Evolutionary conservation across 2,329 filamentous ascomycete species (phyloP), one percentile per base, ranked within the genome.

Genomic region (Stagonosporopsis tanaceti): DNA sequence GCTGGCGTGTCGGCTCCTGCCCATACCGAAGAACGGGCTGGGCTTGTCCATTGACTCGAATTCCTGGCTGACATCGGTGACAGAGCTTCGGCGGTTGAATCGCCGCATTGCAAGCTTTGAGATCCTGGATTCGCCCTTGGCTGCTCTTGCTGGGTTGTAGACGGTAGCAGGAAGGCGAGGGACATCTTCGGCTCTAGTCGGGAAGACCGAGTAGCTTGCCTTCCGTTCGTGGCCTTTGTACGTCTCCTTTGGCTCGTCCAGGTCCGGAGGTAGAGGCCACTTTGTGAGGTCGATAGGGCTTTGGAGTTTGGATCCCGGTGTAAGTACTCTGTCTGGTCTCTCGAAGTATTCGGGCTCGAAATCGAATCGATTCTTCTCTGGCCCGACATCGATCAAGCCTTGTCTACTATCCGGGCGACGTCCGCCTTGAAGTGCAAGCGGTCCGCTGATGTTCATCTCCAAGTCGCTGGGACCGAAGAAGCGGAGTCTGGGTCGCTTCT

Each of bases 401-500:
- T 76, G 69, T 50, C 71, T 70, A 57, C 69, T 75, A 27, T 75
- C 69, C 50, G 69, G 69, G 34, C 71, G 70, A 15, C 65, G 65
- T 15, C 72, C 72, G 22, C 70, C 69, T 53, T 75, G 70, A 8
- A 77, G 55, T 40, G 63, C 66, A 27, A 77, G 56, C 14, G 76
- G 76, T 2, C 70, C 72, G 44, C 76, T 78, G 55, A 78, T 78
- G 50, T 73, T 75, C 72, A 78, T 76, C 40, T 78, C 76, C 41
- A 78, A 58, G 46, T 78, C 75, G 50, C 73, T 77, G 2, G 79
- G 77, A 37, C 78, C 78, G 64, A 78, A 82, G 50, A 83, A 77
- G 32, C 79, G 76, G 45, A 84, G 80, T 50, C 78, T 77, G 47
- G 82, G 78, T 77, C 82, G 67, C 73, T 79, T 67, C 80, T 81